Base-by-base conservation (phyloP, 192 early-diverging fungal genomes). In the Thamnidium elegans region DNA sequence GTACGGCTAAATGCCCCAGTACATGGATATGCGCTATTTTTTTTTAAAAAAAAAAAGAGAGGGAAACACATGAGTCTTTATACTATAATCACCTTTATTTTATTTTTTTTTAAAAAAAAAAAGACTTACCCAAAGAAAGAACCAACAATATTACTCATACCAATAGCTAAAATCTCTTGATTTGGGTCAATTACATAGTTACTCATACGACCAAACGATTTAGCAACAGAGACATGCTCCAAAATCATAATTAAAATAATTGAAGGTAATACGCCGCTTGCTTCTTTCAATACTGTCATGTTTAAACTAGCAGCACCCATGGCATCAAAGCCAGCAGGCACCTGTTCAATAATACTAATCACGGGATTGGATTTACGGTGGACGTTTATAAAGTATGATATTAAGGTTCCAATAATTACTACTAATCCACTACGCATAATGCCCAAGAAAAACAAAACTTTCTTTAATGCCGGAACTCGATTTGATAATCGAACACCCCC, bases 1-100 rank as follows among this genome's bases (percentile, higher is more conserved):
- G 91, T 92, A 60, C 94, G 89, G 11, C 92, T 94, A 78, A 97
- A 96, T 5, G 92, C 94, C 20, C 94, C 95, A 20, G 95, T 96
- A 5, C 90, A 87, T 19, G 94, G 88, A 79, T 89, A 94, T 6
- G 82, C 90, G 79, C 90, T 86, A 74, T 46, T 19, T 7, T 42
- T 42, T 30, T 45, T 23, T 42, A 34, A 23, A 44, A n/a, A 7
- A 36, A 68, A 43, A 26, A 10, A 60, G 50, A 59, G 19, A 17
- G 51, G 3, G 31, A 31, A 20, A 36, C 11, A 36, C 17, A 42
- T 43, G 17, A 20, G 23, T 23, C 7, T 39, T 39, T 9, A 3
- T 39, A 39, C 5, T 9, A 39, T 39, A 39, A 39, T 10, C 5
- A 39, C 7, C 7, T 3, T 4, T 36, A 6, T 39, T 9, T 6